phyloP scores from a whole-genome alignment of 805 yeast species.

The Candida silvatica region DNA sequence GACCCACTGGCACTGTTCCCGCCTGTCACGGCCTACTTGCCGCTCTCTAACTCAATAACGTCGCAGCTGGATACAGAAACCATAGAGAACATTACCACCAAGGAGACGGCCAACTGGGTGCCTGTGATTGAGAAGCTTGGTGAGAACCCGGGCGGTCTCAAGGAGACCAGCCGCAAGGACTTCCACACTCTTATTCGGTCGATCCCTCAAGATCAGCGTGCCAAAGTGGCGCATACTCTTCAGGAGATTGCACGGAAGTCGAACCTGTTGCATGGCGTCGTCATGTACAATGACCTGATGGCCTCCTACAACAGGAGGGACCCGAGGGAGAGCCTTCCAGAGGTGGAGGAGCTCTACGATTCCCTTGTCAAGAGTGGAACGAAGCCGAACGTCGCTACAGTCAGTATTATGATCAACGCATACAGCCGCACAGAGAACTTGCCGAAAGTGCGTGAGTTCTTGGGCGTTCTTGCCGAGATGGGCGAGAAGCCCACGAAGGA shows the following conservation, averaged over 20 bases:
- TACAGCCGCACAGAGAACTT: constrained; percentile 34
- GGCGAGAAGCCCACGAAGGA: constrained; percentile 34
- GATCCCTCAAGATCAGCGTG: constrained; percentile 33
- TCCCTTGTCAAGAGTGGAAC: constrained; percentile 18
- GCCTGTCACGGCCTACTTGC: constrained; percentile 12
- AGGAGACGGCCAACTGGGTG: constrained; percentile 37
- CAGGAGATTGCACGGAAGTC: constrained; percentile 31
- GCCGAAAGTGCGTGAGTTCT: constrained; percentile 27
- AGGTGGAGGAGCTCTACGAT: constrained; percentile 26
- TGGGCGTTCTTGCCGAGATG: constrained; percentile 29
- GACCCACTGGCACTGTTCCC: constrained; percentile 18
- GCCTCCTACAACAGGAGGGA: constrained; percentile 16
- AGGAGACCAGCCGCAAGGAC: constrained; percentile 24
- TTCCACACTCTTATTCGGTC: constrained; percentile 27
- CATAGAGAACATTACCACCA: constrained; percentile 29
- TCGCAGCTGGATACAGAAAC: constrained; percentile 30
- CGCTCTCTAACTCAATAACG: constrained; percentile 29
- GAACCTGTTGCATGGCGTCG: constrained; percentile 21
- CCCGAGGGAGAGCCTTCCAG: constrained; percentile 11
- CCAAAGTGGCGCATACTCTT: constrained; percentile 25
- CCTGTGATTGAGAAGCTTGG: constrained; percentile 31
- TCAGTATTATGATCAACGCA: constrained; percentile 35
- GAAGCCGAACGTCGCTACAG: constrained; percentile 30
- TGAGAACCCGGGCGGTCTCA: constrained; percentile 27
- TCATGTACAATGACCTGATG: constrained; percentile 30